Evolutionary conservation across 1,284 basidiomycete genomes (phyloP).

Genomic region (Apiotrichum akiyoshidainum): DNA sequence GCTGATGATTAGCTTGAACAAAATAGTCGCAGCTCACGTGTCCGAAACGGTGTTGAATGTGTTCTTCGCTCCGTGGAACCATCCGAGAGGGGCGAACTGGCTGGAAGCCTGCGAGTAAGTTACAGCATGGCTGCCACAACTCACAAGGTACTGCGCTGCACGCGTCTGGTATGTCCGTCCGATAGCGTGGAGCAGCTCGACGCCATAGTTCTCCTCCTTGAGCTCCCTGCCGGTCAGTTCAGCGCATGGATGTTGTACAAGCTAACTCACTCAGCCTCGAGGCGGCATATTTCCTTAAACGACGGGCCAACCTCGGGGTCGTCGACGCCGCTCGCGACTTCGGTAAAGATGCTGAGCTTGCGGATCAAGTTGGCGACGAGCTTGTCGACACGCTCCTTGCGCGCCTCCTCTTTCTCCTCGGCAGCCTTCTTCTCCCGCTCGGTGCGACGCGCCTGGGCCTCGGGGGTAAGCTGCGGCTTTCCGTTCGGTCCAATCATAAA

Average conservation of each 20-base stretch:
- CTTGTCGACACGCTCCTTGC: slow-evolving; percentile 75
- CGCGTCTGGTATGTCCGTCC: slow-evolving; percentile 86
- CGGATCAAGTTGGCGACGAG: slow-evolving; percentile 78
- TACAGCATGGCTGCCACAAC: slow-evolving; percentile 1
- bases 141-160: slow-evolving; percentile 56
- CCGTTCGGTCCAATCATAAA: slow-evolving; percentile 44
- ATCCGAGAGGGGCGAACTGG: slow-evolving; percentile 56
- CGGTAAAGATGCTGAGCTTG: slow-evolving; percentile 88
- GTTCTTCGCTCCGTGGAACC: slow-evolving; percentile 90
- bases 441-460: slow-evolving; percentile 74
- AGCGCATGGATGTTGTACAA: slow-evolving; percentile 7
- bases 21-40: too few species aligned
- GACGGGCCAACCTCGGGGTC: slow-evolving; percentile 60
- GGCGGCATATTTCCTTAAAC: slow-evolving; percentile 64
- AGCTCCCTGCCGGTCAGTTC: slow-evolving; percentile 61
- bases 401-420: slow-evolving; percentile 71
- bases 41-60: slow-evolving; percentile 91
- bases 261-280: slow-evolving; percentile 72
- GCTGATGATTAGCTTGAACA: slow-evolving; percentile 52
- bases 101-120: slow-evolving; percentile 59
- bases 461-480: slow-evolving; percentile 63
- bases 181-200: slow-evolving; percentile 85
- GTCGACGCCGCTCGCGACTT: slow-evolving; percentile 70
- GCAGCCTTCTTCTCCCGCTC: slow-evolving; percentile 68
- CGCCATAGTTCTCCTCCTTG: slow-evolving; percentile 86